Evolutionary conservation across 352 stramenopile genomes (phyloP).

Genomic region (Pythium aristosporum): DNA sequence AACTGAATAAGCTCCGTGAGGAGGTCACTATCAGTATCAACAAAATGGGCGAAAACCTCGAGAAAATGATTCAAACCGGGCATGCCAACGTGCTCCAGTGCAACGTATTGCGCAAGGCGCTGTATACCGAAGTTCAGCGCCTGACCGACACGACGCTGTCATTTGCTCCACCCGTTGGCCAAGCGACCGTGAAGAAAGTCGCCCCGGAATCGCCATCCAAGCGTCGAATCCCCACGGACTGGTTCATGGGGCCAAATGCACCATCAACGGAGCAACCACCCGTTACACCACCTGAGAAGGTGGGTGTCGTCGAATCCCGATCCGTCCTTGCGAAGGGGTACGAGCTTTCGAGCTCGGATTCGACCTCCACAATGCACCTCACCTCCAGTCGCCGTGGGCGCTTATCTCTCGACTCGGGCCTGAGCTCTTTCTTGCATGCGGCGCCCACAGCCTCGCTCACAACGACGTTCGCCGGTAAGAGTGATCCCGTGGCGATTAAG

Average conservation of each 20-base stretch:
- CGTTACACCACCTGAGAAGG: conserved; percentile 6
- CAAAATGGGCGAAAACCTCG: conserved; percentile 35
- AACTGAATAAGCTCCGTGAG: conserved; percentile 50
- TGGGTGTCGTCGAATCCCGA: background rate
- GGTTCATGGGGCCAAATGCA: conserved; percentile 56
- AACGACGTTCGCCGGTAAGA: conserved; percentile 22
- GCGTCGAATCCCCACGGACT: conserved; percentile 73
- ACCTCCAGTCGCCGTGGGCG: conserved; percentile 2
- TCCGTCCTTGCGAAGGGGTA: conserved; percentile 9
- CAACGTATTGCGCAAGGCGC: conserved; percentile 58
- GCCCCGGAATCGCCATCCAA: conserved; percentile 62
- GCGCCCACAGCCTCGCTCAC: conserved; percentile 6
- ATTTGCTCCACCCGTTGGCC: conserved; percentile 54
- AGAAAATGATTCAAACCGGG: conserved; percentile 29
- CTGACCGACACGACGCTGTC: conserved; percentile 60
- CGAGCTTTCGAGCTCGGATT: conserved; percentile 19
- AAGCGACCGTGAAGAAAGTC: conserved; percentile 80
- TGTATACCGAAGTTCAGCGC: conserved; percentile 55
- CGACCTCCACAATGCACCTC: conserved; percentile 9
- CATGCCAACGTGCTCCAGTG: conserved; percentile 61
- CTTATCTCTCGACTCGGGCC: conserved; percentile 5
- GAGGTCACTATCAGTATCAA: conserved; percentile 40
- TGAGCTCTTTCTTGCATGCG: conserved; percentile 17
- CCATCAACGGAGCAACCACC: conserved; percentile 23
- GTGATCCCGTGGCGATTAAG: conserved; percentile 24